phyloP scores from a whole-genome alignment of 495 filamentous ascomycete species.

The Eremomyces bilateralis region DNA sequence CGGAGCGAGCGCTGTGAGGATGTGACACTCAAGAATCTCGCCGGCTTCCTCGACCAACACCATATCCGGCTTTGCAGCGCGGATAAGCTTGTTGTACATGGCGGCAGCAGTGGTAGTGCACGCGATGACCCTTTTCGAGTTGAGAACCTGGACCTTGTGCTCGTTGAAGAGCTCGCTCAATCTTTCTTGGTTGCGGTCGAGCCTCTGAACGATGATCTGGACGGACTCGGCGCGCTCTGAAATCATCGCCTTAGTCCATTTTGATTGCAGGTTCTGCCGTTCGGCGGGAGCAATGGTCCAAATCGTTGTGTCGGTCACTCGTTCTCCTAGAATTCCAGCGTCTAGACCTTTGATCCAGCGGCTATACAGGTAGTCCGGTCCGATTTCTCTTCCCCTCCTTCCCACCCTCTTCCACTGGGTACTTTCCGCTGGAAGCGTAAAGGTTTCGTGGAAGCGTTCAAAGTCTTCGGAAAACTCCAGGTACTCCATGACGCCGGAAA shows the following conservation, averaged over 20 bases:
- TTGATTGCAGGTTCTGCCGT: conserved; percentile 16
- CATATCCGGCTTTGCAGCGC: conserved; percentile 27
- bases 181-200: conserved; percentile 22
- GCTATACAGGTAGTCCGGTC: conserved; percentile 29
- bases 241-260: conserved; percentile 30
- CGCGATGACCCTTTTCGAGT: conserved; percentile 39
- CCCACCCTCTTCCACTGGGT: conserved; percentile 27
- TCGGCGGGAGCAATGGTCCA: conserved; percentile 29
- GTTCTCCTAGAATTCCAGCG: conserved; percentile 22
- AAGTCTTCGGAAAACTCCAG: conserved; percentile 38
- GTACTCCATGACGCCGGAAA: conserved; percentile 29
- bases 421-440: conserved; percentile 24
- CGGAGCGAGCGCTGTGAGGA: conserved; percentile 37
- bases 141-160: conserved; percentile 24
- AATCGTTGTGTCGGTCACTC: conserved; percentile 13
- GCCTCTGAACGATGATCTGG: conserved; percentile 16
- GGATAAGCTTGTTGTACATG: conserved; percentile 32
- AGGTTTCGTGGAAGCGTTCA: conserved; percentile 31
- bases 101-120: conserved; percentile 61
- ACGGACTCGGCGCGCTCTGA: conserved; percentile 27
- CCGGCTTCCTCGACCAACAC: conserved; percentile 60
- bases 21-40: conserved; percentile 53
- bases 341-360: conserved; percentile 31
- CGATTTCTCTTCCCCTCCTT: conserved; percentile 24
- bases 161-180: conserved; percentile 24